Evolutionary conservation across 176 grass and related monocot species (phyloP).

Genomic region (Ensete ventricosum): DNA sequence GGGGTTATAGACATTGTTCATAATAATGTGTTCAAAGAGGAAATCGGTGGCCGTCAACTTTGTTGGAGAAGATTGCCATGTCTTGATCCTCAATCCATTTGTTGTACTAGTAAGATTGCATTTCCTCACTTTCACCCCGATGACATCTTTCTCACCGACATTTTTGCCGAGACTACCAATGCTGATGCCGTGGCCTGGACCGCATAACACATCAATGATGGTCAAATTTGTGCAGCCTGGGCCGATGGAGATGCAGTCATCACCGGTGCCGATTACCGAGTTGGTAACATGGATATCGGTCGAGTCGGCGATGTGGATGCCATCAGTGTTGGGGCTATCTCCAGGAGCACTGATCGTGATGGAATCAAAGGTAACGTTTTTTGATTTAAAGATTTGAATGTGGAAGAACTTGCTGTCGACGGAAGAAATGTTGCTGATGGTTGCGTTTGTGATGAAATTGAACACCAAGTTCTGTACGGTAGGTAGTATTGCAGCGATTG

Average conservation of each 20-base stretch:
- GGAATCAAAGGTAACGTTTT: constrained; percentile 33
- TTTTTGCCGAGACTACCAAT: constrained; percentile 52
- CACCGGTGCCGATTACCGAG: constrained; percentile 50
- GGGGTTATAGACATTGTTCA: constrained; percentile 53
- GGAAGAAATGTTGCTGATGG: constrained; percentile 25
- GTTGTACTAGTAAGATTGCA: constrained; percentile 33
- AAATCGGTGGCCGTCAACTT: constrained; percentile 27
- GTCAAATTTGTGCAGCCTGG: constrained; percentile 20
- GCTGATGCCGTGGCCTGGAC: constrained; percentile 61
- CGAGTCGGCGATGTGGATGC: constrained; percentile 64
- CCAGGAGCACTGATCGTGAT: constrained; percentile 39
- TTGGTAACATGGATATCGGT: constrained; percentile 32
- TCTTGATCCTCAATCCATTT: constrained; percentile 69
- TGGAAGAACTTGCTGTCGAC: constrained; percentile 83
- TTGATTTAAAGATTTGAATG: constrained; percentile 35
- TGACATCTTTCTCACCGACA: constrained; percentile 56
- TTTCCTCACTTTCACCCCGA: constrained; percentile 35
- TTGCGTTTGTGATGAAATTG: constrained; percentile 1
- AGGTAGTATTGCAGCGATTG: not conserved
- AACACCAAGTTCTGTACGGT: too few relatives aligned
- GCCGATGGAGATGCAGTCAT: constrained; percentile 75
- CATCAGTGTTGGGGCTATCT: constrained; percentile 78
- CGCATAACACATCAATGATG: constrained; percentile 8
- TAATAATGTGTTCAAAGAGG: constrained; percentile 48
- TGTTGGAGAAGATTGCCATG: constrained; percentile 40